phyloP scores from a whole-genome alignment of 805 yeast species.

The Lachancea nothofagi region DNA sequence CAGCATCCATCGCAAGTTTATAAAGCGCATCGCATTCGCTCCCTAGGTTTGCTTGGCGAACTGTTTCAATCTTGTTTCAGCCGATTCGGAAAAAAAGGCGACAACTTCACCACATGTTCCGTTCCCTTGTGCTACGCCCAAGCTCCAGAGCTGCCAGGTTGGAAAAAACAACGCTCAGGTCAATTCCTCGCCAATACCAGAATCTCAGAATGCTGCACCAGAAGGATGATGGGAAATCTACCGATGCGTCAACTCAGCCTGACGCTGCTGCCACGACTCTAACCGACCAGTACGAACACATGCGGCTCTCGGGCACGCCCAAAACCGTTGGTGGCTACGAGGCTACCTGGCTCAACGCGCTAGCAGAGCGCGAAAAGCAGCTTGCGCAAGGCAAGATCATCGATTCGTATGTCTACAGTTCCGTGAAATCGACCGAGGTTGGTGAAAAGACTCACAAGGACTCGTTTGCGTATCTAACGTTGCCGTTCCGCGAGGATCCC shows the following conservation, averaged over 20 bases:
- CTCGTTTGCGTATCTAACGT: constrained; percentile 60
- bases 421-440: constrained; percentile 65
- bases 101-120: constrained; percentile 1
- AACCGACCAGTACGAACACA: constrained; percentile 54
- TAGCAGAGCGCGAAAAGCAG: constrained; percentile 66
- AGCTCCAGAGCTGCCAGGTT: constrained; percentile 2
- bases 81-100: no score
- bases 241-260: constrained; percentile 33
- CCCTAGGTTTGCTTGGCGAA: no score
- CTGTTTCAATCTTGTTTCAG: not conserved
- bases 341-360: constrained; percentile 85
- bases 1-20: no score
- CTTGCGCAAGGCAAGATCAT: constrained; percentile 65
- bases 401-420: constrained; percentile 65
- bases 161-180: no score
- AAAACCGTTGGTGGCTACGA: constrained; percentile 26
- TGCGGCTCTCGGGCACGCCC: constrained; percentile 33
- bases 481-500: constrained; percentile 81
- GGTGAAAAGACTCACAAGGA: constrained; percentile 71
- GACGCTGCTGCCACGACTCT: constrained; percentile 70
- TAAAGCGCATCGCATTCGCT: no score
- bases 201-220: constrained; percentile 8
- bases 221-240: constrained; percentile 13
- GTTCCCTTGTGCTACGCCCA: constrained; percentile 5
- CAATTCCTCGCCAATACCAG: not conserved